Base-by-base conservation (phyloP, 176 grass and related monocot genomes). In the Aegilops longissima region DNA sequence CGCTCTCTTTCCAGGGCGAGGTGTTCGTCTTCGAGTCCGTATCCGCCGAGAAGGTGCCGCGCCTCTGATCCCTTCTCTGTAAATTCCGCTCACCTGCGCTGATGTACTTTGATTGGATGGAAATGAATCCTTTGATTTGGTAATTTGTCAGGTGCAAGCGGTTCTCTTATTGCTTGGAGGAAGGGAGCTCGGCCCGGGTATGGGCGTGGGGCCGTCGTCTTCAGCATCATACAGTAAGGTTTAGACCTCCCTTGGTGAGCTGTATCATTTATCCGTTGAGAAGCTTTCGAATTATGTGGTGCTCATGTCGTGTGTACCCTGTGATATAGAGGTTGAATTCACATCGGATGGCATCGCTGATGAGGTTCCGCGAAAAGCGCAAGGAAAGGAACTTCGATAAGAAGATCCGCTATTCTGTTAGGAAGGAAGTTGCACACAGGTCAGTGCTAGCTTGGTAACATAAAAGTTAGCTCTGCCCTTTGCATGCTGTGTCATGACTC, bases 361-460 rank as follows among this genome's bases (percentile, higher is more conserved):
- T 98, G 92, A 96, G 97, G 85, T 98, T 98, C 66, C 87, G 94
- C 27, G 92, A 98, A 49, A 98, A 98, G 80, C 86, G 97, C 65
- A 99, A 99, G 84, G 97, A 96, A 73, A 90, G 97, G 69, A 99
- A 96, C 61, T 99, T 96, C 23, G 94, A 99, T 88, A 99, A 99
- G 87, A 99, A 93, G 88, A 96, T 96, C 44, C 86, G 97, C 44
- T 99, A 99, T 51, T 87, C 80, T 70, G 97, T 99, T n/a, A 69
- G 97, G 45, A 99, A 99, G 85, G 97, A 99, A 80, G 97, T 99
- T 47, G 97, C 97, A 18, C 85, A 94, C 24, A 99, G 97, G 97
- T 99, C 86, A 77, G 85, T 77, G 45, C 59, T 42, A 8, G 66
- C 45, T 38, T 38, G 17, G 42, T 76, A 49, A 49, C 40, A n/a